These are phyloP conservation scores for Claviceps purpurea DNA, from an alignment of 2,329 filamentous ascomycete genomes.

Conservation along the genomic window DNA sequence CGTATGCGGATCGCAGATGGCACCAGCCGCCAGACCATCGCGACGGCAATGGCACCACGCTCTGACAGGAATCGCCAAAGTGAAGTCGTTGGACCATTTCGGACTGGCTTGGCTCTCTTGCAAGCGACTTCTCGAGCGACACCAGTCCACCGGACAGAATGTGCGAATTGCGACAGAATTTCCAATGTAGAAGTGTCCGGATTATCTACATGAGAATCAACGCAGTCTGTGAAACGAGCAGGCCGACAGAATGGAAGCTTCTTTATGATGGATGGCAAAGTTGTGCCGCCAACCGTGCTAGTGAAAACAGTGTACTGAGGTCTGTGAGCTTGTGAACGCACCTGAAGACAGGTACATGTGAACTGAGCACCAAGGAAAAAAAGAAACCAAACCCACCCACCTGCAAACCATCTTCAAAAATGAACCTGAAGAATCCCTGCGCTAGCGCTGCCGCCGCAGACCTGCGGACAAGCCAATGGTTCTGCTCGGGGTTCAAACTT, in stretches of 20 bases:
- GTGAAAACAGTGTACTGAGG: neutral
- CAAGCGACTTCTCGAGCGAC: neutral
- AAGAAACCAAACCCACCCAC: neutral
- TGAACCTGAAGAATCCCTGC: slow-evolving; percentile 8
- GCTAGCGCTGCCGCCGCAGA: slow-evolving; percentile 9
- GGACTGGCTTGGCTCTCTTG: neutral
- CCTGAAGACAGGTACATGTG: neutral
- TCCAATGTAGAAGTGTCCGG: neutral
- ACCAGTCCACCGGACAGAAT: neutral
- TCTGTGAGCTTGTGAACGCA: neutral
- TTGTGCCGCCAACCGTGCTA: neutral
- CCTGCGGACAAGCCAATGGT: slow-evolving; percentile 12
- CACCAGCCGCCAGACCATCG: neutral
- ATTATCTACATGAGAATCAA: neutral
- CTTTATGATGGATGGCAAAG: neutral
- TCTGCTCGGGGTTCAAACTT: slow-evolving; percentile 1
- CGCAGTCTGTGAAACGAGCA: neutral
- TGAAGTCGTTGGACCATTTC: neutral
- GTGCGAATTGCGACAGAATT: neutral
- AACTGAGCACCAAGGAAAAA: neutral
- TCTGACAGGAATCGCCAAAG: neutral
- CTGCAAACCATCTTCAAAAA: neutral
- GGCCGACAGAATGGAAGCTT: neutral
- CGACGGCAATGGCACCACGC: neutral
- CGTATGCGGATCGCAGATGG: neutral